Conservation (phyloP, 345 rosid genomes). For the Eucalyptus regnans region DNA sequence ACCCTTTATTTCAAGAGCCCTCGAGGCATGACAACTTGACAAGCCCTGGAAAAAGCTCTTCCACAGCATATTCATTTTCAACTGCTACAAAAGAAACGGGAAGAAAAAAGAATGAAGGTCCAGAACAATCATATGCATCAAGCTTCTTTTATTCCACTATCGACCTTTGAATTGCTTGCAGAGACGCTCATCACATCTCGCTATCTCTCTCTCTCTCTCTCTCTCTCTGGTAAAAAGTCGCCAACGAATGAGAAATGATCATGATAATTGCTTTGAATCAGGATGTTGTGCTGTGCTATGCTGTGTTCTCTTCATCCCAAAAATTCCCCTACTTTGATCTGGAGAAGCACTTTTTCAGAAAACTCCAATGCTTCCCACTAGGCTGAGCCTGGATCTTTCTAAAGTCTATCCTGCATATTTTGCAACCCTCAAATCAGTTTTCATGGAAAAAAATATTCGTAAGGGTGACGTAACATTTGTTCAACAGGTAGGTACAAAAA, state of each 20-base stretch:
- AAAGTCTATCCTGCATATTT: background rate
- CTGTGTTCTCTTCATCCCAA: background rate
- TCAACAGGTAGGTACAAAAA: background rate
- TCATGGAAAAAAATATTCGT: background rate
- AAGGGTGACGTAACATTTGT: background rate
- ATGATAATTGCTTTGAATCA: background rate
- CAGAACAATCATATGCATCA: background rate
- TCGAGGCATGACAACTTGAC: background rate
- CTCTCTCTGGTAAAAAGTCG: background rate
- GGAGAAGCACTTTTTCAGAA: background rate
- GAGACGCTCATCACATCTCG: background rate
- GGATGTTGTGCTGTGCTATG: background rate
- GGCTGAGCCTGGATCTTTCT: background rate
- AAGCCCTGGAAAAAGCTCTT: background rate
- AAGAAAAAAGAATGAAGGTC: background rate
- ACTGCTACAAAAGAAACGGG: background rate
- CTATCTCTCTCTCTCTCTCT: background rate
- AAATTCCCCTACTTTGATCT: background rate
- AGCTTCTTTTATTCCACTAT: background rate
- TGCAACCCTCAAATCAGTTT: background rate
- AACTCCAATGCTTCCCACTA: background rate
- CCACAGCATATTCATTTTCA: background rate
- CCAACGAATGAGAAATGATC: background rate
- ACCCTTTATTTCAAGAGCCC: background rate
- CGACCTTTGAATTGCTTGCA: background rate